Conservation (phyloP, 345 rosid species). For the Lumnitzera racemosa region DNA sequence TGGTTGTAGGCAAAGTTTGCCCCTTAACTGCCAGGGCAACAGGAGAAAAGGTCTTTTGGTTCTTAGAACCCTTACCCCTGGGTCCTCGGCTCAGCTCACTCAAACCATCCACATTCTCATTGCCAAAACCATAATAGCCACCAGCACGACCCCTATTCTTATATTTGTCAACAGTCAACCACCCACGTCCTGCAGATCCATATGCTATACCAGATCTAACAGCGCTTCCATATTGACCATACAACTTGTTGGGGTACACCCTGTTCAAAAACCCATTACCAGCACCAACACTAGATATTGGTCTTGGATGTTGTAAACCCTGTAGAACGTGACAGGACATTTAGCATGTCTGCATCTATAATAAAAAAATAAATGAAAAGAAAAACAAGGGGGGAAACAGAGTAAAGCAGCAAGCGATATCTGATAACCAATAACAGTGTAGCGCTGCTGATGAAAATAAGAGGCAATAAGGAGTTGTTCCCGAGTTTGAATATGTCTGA, state of each 20-base stretch:
- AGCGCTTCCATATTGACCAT: conserved; percentile 58
- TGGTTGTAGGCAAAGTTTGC: conserved; percentile 32
- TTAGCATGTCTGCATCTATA: neutral
- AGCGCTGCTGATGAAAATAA: no score
- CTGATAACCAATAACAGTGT: no score
- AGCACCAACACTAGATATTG: conserved; percentile 49
- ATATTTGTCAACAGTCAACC: conserved; percentile 55
- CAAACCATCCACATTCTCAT: conserved; percentile 62
- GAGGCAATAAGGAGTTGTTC: no score
- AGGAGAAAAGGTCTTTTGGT: conserved; percentile 42
- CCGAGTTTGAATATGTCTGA: no score
- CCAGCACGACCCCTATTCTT: conserved; percentile 65
- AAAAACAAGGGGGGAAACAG: neutral
- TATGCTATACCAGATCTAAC: conserved; percentile 53
- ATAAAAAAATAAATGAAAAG: neutral
- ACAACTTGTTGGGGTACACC: conserved; percentile 57
- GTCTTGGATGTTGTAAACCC: conserved; percentile 55
- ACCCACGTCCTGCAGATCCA: conserved; percentile 57
- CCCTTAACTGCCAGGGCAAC: conserved; percentile 36
- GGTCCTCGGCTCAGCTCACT: conserved; percentile 93
- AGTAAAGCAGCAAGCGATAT: neutral
- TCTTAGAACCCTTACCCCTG: conserved; percentile 63
- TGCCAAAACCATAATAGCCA: conserved; percentile 50
- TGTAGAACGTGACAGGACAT: conserved; percentile 9
- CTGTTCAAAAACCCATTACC: conserved; percentile 55